Conservation (phyloP, 2,329 filamentous ascomycete genomes). For the Coniella vitis region DNA sequence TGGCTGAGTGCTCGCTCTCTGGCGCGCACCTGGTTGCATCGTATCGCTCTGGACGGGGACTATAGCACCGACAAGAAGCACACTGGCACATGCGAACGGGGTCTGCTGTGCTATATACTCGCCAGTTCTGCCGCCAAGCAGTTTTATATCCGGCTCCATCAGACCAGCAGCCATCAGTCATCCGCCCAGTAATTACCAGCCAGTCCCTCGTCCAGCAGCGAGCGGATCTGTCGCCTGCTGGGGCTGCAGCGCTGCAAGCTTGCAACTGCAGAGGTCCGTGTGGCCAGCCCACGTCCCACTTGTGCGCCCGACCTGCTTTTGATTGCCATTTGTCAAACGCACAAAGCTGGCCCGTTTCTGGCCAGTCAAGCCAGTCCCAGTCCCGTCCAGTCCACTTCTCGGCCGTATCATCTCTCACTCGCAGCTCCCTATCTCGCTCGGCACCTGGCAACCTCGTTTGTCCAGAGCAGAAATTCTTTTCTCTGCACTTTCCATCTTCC, state of each 20-base stretch:
- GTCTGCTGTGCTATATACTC: no score
- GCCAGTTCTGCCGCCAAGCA: no score
- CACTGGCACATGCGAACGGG: no score
- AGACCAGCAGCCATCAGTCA: no score
- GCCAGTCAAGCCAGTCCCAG: slow-evolving; percentile 7
- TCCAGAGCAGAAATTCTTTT: slow-evolving; percentile 7
- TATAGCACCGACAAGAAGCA: no score
- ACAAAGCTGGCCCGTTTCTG: slow-evolving; percentile 1
- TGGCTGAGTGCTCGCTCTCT: no score
- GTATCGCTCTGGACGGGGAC: no score
- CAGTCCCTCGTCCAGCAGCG: slow-evolving; percentile 1
- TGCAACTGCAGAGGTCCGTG: not conserved
- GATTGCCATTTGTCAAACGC: not conserved
- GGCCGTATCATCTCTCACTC: slow-evolving; percentile 5
- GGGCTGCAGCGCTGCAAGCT: slow-evolving; percentile 4
- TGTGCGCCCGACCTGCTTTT: not conserved
- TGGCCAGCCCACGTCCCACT: not conserved
- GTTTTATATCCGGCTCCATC: no score
- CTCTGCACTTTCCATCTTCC: not conserved
- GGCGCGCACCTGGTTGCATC: no score
- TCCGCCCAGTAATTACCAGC: no score
- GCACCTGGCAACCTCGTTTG: slow-evolving; percentile 3
- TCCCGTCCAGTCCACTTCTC: slow-evolving; percentile 6
- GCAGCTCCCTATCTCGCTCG: not conserved
- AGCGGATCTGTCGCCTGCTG: not conserved